These are phyloP conservation scores for Pythium diclinum DNA, from an alignment of 352 stramenopile genomes.

Conservation along the genomic window DNA sequence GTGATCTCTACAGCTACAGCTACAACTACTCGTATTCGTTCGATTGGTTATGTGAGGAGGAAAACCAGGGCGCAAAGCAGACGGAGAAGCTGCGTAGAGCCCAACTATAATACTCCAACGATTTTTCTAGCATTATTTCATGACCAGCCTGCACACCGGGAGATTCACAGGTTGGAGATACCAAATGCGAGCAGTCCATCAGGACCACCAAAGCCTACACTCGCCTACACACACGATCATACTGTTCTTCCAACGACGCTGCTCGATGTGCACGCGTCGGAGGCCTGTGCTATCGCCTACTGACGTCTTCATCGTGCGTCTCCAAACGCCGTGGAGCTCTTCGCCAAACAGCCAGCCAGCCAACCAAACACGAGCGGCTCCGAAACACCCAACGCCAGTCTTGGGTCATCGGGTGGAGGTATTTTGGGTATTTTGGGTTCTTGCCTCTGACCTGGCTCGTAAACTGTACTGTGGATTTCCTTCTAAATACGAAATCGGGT, in stretches of 20 bases:
- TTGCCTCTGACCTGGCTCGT: background rate
- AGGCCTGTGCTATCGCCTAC: background rate
- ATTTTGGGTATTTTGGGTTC: background rate
- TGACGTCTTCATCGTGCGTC: too few species aligned
- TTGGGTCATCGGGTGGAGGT: conserved; percentile 2
- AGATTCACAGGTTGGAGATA: conserved; percentile 83
- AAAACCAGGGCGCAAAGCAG: conserved; percentile 78
- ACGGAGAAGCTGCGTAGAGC: conserved; percentile 61
- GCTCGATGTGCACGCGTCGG: background rate
- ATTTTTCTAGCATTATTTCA: conserved; percentile 79
- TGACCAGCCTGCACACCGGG: conserved; percentile 71
- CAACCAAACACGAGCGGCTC: too few species aligned
- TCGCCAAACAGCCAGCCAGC: background rate
- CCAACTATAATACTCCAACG: conserved; percentile 73
- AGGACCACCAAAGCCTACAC: background rate
- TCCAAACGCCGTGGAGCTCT: too few species aligned
- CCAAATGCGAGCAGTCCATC: conserved; percentile 55
- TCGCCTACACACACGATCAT: conserved; percentile 13
- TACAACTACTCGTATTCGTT: background rate
- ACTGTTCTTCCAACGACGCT: background rate
- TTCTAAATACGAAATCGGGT: conserved; percentile 22
- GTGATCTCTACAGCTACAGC: background rate
- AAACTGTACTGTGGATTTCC: background rate
- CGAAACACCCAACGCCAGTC: background rate
- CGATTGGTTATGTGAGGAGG: conserved; percentile 43